Base-by-base conservation (phyloP, 441 rosid genomes). In the Syzygium syzygioides region DNA sequence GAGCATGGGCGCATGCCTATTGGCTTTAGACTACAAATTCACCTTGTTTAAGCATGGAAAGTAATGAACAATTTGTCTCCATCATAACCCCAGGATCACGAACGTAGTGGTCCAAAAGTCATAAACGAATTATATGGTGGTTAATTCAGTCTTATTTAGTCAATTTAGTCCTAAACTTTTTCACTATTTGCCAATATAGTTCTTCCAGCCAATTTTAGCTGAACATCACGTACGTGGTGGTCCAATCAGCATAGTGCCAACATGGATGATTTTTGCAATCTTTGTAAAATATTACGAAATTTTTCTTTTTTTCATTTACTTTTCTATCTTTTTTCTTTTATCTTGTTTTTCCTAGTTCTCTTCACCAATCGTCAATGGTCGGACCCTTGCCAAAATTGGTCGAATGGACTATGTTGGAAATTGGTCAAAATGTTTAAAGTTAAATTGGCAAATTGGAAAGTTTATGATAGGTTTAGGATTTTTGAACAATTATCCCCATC, bases 291-390 rank as follows among this genome's bases (percentile, higher is more conserved):
- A 28, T 60, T 60, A 8, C 28, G 68, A 60, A 28, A 28, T 28
- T 60, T 12, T 59, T 28, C 1, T 25, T 28, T 60, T 28, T 60
- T 28, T 12, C 18, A 60, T 60, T 28, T 28, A 60, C 4, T 28
- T 60, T 13, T 60, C 4, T 60, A 60, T 26, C 17, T 60, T 60
- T 7, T 60, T 60, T 53, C 6, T 2, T 60, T 15, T 60, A 12
- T 28, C 32, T 60, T 14, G 3, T 60, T 60, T 60, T 60, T 60
- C 9, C 68, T 60, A 28, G 28, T 28, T 60, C 18, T 17, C 18
- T 28, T 28, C 6, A n/a, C 4, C 0, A 0, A 7, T 60, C 1
- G 0, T 3, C 0, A 2, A 60, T 28, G 32, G 68, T 0, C 0
- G 2, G 17, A 60, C 18, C 62, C 68, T 60, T n/a, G 17, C 32